Base-by-base conservation (phyloP, 1,139 yeast genomes). In the Magnusiomyces suaveolens region DNA sequence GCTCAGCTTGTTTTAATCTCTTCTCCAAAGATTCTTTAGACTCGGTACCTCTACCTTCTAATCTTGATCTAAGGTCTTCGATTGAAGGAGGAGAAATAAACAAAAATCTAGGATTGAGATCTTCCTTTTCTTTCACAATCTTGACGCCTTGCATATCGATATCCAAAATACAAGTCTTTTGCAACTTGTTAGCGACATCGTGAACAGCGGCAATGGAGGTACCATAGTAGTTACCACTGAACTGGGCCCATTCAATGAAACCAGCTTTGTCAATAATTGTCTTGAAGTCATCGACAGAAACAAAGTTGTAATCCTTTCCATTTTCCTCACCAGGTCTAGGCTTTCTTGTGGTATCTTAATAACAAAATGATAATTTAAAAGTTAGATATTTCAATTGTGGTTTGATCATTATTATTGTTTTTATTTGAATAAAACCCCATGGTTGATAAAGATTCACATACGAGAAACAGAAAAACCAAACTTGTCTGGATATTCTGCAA, bases 91-190 rank as follows among this genome's bases (percentile, higher is more conserved):
- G 99, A 51, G 96, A 85, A 60, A 92, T 70, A 67, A 94, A 92
- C 62, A 94, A 73, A 70, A 73, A 92, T 68, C 90, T 79, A 50
- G 98, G 97, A 64, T 87, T 81, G 64, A 92, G 77, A 62, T 81
- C 81, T 20, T 96, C 82, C 20, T 96, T 82, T 54, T 78, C 73
- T 74, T 94, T 94, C 62, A 92, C 96, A 18, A 88, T 78, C 74
- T 86, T 84, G 63, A 92, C 98, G 60, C 99, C 99, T 74, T 94
- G 97, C 96, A 90, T 89, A 78, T 92, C 99, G 63, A 92, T 92
- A 71, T 92, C 99, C 68, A 92, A 78, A 61, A 92, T 83, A 74
- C 98, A 92, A 54, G 83, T 83, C 56, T 74, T 74, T 10, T 76
- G 75, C 54, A 75, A 77, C 54, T 70, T 67, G 41, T 72, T 72